phyloP scores from a whole-genome alignment of 2,329 filamentous ascomycete genomes.

The Colletotrichum paranaense region DNA sequence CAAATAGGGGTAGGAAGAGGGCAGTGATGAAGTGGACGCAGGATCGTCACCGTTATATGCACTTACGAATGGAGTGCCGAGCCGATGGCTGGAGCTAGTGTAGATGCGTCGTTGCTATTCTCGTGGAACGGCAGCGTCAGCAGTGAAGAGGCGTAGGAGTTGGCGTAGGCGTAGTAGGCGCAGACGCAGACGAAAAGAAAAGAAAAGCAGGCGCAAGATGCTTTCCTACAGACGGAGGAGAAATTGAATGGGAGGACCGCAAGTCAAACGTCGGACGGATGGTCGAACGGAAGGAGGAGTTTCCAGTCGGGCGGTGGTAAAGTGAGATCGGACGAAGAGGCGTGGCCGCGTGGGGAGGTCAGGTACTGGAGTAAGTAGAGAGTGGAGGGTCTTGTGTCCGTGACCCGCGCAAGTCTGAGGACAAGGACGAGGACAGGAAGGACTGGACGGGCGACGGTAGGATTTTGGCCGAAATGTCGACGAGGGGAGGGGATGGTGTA shows the following conservation, averaged over 20 bases:
- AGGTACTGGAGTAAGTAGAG: not conserved
- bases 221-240: not conserved
- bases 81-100: not conserved
- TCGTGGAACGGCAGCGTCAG: conserved; percentile 7
- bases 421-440: conserved; percentile 2
- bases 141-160: not conserved
- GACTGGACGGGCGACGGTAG: not conserved
- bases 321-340: conserved; percentile 27
- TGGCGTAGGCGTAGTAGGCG: not conserved
- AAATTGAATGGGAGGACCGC: conserved; percentile 1
- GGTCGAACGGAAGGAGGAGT: conserved; percentile 15
- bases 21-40: not conserved
- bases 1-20: conserved; percentile 9
- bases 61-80: conserved; percentile 20
- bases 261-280: conserved; percentile 30
- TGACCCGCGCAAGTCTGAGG: conserved; percentile 8
- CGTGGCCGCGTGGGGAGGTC: conserved; percentile 20
- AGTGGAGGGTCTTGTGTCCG: conserved; percentile 13
- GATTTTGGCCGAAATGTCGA: conserved; percentile 9
- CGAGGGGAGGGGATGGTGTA: conserved; percentile 5
- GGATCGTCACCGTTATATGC: conserved; percentile 3
- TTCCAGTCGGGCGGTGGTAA: conserved; percentile 20
- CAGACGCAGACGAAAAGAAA: conserved; percentile 1
- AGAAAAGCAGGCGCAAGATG: not conserved
- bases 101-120: conserved; percentile 20